Evolutionary conservation across 495 filamentous ascomycete species (phyloP), one percentile per base, ranked within the genome.

Genomic region (Podospora pseudopauciseta): DNA sequence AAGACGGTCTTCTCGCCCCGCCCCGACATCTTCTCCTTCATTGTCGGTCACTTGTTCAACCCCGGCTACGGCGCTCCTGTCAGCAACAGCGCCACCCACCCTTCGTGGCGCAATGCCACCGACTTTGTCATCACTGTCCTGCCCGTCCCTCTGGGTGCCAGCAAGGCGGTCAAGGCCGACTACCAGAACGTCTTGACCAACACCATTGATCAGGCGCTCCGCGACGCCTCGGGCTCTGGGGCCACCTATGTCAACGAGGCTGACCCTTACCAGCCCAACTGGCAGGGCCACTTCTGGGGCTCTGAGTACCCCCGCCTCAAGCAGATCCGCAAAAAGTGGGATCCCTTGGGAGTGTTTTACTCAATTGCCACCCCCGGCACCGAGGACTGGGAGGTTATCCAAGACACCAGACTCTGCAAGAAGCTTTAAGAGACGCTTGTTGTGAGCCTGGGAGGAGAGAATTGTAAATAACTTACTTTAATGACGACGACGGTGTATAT

Each of bases 331-430:
- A 73, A 79, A 73, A 81, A 82, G 66, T 86, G 82, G 76, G 87
- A 89, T 77, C 87, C 87, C 0, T 67, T 74, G 18, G 79, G 79
- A 9, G 70, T 88, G 11, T 86, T 87, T 32, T 81, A 81, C 56
- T 77, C 79, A 3, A 60, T 78, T 0, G 54, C 79, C 7, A 81
- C 79, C 0, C 78, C 79, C 4, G 79, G 79, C 4, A 81, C 78
- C 0, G 79, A 81, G 65, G 71, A 72, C 20, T 81, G 79, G 79
- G 74, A 77, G 71, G 72, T 79, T 1, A 75, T 78, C 32, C 74
- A 81, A 39, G 72, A 76, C 58, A 79, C 76, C 1, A 75, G 72
- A 63, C 66, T 81, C 30, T 81, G 79, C 56, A 77, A 72, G 64
- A 63, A 49, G 53, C 34, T 66, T 18, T 71, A 27, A 55, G 60